Evolutionary conservation across 106 monocot genomes (phyloP).

Genomic region (Hemerocallis citrina): DNA sequence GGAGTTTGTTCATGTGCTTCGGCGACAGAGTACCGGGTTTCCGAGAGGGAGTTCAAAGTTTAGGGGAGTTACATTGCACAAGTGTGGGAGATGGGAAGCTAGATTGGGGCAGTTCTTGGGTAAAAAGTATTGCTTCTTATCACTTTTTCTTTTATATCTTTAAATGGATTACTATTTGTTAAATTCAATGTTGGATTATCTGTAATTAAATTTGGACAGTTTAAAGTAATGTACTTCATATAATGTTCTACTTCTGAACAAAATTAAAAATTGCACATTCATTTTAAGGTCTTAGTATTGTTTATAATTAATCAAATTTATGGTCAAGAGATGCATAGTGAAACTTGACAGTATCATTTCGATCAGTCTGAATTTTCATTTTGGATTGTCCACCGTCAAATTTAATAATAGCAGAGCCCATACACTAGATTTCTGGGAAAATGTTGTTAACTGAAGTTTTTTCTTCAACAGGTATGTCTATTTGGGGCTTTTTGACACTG

Average conservation of each 20-base stretch:
- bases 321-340: too few relatives aligned
- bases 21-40: slow-evolving; percentile 48
- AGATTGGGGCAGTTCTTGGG: slow-evolving; percentile 49
- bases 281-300: too few relatives aligned
- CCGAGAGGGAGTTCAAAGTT: slow-evolving; percentile 44
- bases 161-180: not conserved
- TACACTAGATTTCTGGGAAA: too few relatives aligned
- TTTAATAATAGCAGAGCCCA: too few relatives aligned
- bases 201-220: not conserved
- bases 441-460: not conserved
- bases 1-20: slow-evolving; percentile 50
- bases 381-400: too few relatives aligned
- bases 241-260: too few relatives aligned
- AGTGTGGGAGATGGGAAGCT: slow-evolving; percentile 61
- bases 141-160: not conserved
- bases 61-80: slow-evolving; percentile 50
- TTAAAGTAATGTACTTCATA: too few relatives aligned
- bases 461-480: slow-evolving; percentile 18
- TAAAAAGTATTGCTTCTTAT: slow-evolving; percentile 29
- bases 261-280: too few relatives aligned
- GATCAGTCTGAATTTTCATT: too few relatives aligned
- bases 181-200: too few relatives aligned
- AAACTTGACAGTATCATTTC: too few relatives aligned
- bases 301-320: too few relatives aligned
- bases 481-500: slow-evolving; percentile 16